A percentile compares a stretch with the other conserved stretches of the same genome.
Evolutionary conservation across 2,329 filamentous ascomycete species (phyloP).

Genomic region (Akanthomyces uredinophilus): DNA sequence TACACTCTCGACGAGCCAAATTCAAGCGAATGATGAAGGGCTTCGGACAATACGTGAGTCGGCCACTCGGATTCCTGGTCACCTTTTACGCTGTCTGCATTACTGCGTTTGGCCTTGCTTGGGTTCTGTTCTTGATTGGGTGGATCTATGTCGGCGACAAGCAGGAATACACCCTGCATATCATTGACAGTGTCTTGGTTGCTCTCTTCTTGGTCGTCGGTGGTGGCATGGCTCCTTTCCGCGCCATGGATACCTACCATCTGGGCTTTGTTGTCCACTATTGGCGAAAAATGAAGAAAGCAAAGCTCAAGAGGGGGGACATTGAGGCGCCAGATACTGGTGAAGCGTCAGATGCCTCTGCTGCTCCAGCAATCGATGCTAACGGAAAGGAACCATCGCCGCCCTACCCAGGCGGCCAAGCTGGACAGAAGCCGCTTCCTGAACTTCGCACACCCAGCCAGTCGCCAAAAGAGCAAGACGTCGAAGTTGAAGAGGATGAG

Average conservation of each 20-base stretch:
- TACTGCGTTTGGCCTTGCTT: conserved; percentile 77
- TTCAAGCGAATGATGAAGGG: conserved; percentile 77
- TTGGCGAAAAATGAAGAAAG: conserved; percentile 32
- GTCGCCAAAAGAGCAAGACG: not conserved
- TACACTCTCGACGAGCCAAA: conserved; percentile 73
- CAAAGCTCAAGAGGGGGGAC: conserved; percentile 45
- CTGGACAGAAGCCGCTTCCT: not conserved
- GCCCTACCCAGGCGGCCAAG: not conserved
- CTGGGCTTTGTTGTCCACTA: conserved; percentile 79
- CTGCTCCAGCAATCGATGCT: not conserved
- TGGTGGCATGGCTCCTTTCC: conserved; percentile 68
- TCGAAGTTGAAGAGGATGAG: conserved; percentile 30
- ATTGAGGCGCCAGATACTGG: conserved; percentile 20
- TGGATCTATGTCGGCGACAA: conserved; percentile 78
- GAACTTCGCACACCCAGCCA: not conserved
- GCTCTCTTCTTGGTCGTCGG: conserved; percentile 67
- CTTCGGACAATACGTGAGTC: conserved; percentile 72
- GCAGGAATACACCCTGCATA: conserved; percentile 63
- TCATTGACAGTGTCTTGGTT: conserved; percentile 67
- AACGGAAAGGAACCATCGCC: not conserved
- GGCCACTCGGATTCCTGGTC: conserved; percentile 75
- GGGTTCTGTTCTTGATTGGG: conserved; percentile 86
- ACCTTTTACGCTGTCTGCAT: conserved; percentile 79
- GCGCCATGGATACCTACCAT: conserved; percentile 78
- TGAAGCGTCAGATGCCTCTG: conserved; percentile 14